Conservation (phyloP, 1,284 basidiomycete genomes). For the Cutaneotrichosporon cavernicola region DNA sequence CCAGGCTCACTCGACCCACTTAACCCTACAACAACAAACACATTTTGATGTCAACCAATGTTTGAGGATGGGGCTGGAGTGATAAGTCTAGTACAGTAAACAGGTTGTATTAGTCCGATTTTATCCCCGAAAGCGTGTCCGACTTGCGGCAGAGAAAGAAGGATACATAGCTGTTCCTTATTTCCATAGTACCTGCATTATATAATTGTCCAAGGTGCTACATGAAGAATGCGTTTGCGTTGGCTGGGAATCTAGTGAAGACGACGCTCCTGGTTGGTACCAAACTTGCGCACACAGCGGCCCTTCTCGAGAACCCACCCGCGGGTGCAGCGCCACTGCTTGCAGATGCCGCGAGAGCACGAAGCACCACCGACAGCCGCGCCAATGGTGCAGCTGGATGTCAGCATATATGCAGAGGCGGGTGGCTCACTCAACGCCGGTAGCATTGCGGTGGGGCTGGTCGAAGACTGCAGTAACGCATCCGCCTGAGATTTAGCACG, state of each 20-base stretch:
- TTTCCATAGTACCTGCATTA: background rate
- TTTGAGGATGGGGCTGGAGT: no score
- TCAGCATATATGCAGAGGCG: background rate
- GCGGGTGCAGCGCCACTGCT: background rate
- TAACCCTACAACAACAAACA: no score
- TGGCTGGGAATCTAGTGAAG: background rate
- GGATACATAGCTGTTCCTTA: no score
- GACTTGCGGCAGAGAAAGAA: no score
- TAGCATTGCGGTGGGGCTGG: background rate
- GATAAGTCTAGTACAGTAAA: no score
- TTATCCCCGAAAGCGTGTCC: no score
- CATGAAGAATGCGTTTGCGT: background rate
- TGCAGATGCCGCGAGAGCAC: constrained; percentile 3
- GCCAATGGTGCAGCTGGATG: background rate
- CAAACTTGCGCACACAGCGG: constrained; percentile 6
- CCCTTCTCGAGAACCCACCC: background rate
- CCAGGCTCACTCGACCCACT: no score
- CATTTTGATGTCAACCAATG: no score
- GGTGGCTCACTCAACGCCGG: constrained; percentile 5
- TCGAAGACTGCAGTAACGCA: background rate
- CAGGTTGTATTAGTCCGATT: no score
- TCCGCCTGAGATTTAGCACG: background rate
- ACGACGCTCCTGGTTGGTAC: background rate
- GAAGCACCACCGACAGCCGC: background rate
- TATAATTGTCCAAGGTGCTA: background rate